phyloP scores from a whole-genome alignment of 2,329 filamentous ascomycete species.

The Domatiomyces catenatus region DNA sequence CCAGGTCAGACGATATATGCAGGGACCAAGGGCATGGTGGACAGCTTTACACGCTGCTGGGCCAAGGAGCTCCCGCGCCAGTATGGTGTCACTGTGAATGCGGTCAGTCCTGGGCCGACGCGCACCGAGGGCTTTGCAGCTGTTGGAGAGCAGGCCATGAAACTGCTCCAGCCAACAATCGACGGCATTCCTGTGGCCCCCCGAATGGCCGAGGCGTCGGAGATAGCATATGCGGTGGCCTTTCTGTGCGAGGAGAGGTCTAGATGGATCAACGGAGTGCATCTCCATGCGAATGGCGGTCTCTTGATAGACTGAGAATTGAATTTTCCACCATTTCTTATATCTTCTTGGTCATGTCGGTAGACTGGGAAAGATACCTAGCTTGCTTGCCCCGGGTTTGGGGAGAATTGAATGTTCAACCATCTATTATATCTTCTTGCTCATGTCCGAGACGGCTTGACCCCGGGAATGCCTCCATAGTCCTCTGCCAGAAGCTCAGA shows the following conservation, averaged over 20 bases:
- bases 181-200: constrained; percentile 30
- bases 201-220: constrained; percentile 30
- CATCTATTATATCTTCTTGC: not conserved
- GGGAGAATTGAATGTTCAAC: not conserved
- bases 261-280: constrained; percentile 34
- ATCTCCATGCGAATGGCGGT: constrained; percentile 24
- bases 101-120: constrained; percentile 19
- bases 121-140: constrained; percentile 19
- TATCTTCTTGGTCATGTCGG: not conserved
- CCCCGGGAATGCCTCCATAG: constrained; percentile 7
- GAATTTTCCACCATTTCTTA: not conserved
- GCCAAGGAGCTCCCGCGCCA: constrained; percentile 16
- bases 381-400: too few relatives aligned
- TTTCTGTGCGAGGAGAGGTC: constrained; percentile 32
- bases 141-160: constrained; percentile 28
- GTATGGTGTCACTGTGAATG: constrained; percentile 21
- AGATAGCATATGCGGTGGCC: constrained; percentile 34
- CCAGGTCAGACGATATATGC: constrained; percentile 23
- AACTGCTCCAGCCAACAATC: constrained; percentile 27
- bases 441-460: not conserved
- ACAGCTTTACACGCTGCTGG: constrained; percentile 26
- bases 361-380: too few relatives aligned
- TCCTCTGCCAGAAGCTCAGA: constrained; percentile 9
- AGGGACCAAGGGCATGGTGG: constrained; percentile 26
- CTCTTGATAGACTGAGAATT: constrained; percentile 17